Evolutionary conservation across 2,329 filamentous ascomycete species (phyloP).

Genomic region (Aspergillus jensenii): DNA sequence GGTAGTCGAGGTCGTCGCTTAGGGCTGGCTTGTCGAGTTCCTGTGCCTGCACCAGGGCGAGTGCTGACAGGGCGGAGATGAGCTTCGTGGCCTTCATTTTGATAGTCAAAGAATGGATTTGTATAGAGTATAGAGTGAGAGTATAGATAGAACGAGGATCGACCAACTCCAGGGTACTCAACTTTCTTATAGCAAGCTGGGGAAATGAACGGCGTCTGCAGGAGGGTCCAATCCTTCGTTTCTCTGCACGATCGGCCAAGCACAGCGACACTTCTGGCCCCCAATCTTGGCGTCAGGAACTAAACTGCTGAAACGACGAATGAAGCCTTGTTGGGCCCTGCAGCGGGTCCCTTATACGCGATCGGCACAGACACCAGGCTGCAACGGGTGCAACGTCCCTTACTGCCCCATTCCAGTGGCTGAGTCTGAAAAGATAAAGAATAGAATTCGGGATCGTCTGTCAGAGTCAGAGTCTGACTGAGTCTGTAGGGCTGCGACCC

Average conservation of each 20-base stretch:
- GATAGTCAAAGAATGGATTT: neutral
- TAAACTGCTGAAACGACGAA: no score
- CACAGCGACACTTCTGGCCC: neutral
- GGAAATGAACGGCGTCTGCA: no score
- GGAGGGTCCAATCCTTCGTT: no score
- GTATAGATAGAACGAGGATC: neutral
- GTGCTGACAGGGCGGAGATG: neutral
- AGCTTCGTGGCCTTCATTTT: neutral
- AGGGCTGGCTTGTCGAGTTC: slow-evolving; percentile 7
- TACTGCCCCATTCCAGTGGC: no score
- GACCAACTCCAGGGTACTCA: neutral
- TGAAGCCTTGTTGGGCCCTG: no score
- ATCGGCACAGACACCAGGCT: no score
- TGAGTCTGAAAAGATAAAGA: no score
- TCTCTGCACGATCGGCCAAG: neutral
- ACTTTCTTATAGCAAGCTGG: neutral
- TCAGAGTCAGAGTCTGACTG: no score
- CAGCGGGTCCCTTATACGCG: no score
- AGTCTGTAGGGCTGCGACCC: no score
- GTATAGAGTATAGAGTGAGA: neutral
- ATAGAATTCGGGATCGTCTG: no score
- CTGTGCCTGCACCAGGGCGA: neutral
- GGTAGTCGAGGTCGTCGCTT: slow-evolving; percentile 8
- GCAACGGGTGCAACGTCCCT: no score
- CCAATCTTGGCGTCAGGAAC: neutral